Percentiles rank a stretch among this genome's conserved stretches.
These are phyloP conservation scores for Cladosporium sp. DNA, from an alignment of 2,329 filamentous ascomycete species.

Conservation along the genomic window DNA sequence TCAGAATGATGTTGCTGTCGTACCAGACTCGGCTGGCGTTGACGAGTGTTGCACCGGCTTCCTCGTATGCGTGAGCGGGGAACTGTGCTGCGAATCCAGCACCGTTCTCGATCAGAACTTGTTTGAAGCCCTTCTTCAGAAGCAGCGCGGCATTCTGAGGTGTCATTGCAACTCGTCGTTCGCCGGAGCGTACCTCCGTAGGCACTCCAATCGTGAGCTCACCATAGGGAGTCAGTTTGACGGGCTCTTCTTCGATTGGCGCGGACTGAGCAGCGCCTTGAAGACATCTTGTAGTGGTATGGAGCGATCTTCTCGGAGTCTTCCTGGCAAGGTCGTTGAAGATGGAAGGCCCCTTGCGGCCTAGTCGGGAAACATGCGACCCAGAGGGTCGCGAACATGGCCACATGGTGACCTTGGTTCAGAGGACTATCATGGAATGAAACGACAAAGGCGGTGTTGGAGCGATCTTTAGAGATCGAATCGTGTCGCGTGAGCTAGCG, in stretches of 20 bases:
- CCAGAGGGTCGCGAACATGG: constrained; percentile 25
- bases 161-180: constrained; percentile 79
- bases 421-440: constrained; percentile 20
- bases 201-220: constrained; percentile 74
- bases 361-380: constrained; percentile 17
- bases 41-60: constrained; percentile 73
- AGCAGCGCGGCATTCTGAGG: constrained; percentile 78
- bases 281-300: constrained; percentile 15
- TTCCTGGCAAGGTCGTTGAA: constrained; percentile 12
- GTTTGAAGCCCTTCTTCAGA: constrained; percentile 78
- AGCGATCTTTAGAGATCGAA: neutral
- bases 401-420: constrained; percentile 22
- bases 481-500: neutral
- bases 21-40: constrained; percentile 67
- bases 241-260: constrained; percentile 16
- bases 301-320: constrained; percentile 19
- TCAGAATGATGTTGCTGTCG: constrained; percentile 73
- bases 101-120: constrained; percentile 72
- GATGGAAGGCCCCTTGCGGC: constrained; percentile 8
- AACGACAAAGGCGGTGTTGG: neutral
- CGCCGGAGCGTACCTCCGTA: constrained; percentile 70
- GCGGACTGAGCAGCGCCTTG: constrained; percentile 18
- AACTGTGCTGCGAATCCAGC: constrained; percentile 77
- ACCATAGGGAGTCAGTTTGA: constrained; percentile 55
- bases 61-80: constrained; percentile 69